Evolutionary conservation across 208 protist genomes (phyloP), one percentile per base, ranked within the genome.

Genomic region (Crithidia mellificae): DNA sequence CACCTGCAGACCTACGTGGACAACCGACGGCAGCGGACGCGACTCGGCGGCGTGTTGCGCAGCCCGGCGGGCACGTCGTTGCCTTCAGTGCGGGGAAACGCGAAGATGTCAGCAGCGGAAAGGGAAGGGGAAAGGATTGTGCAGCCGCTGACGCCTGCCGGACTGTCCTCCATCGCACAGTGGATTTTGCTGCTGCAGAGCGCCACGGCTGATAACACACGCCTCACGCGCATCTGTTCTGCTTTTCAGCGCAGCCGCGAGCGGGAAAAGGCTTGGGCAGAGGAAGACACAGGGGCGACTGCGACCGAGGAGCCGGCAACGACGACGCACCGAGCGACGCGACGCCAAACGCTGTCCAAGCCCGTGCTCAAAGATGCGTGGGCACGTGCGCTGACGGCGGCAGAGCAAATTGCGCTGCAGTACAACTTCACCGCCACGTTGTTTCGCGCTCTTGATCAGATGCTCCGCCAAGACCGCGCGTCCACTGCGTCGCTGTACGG

Each of bases 371-470:
- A 80, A 43, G 88, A 85, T 51, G 84, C 84, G n/a, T 72, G 79
- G 50, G 63, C 68, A 12, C 84, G 84, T 30, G 83, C 78, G 12
- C 6, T 86, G 44, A 80, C 68, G 7, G 66, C 78, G 5, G 56
- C 79, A 17, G 88, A 93, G 74, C 77, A 72, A 30, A 85, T 93
- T 32, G 71, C 88, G 25, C 62, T 88, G 32, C 88, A 93, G 76
- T 91, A 81, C 74, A 63, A 49, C 56, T 91, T 83, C 65, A 78
- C 81, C 0, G 78, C 72, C 6, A 59, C 63, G 19, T 14, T 84
- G 30, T 53, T 78, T n/a, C 75, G 68, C 41, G 72, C 74, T n/a
- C 54, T 88, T 9, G 51, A 77, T 11, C 53, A 46, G 63, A 63
- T 89, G 53, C 41, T 87, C 17, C 7, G 43, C 4, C 49, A 53